Percentiles rank a stretch among this genome's conserved stretches.
Conservation (phyloP, 1,284 basidiomycete species). For the Irpex sp. region DNA sequence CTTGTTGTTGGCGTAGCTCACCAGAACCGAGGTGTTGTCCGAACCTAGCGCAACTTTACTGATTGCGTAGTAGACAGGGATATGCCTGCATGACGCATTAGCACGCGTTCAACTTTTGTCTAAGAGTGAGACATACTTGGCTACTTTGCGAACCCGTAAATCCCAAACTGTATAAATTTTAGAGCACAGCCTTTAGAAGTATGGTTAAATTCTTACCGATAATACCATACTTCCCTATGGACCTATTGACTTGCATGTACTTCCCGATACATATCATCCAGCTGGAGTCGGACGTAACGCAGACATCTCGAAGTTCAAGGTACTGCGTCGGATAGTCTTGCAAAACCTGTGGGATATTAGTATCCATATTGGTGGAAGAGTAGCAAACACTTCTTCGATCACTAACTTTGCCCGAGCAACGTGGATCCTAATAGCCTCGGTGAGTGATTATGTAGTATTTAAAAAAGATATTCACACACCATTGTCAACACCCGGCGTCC, state of each 20-base stretch:
- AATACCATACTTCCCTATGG: constrained; percentile 5
- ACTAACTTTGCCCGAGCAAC: no score
- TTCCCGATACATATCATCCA: constrained; percentile 13
- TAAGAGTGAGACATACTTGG: constrained; percentile 7
- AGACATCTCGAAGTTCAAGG: not conserved
- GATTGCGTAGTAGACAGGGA: constrained; percentile 81
- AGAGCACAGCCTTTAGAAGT: not conserved
- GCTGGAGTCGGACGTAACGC: not conserved
- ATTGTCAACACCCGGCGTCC: constrained; percentile 1
- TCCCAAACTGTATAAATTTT: constrained; percentile 9
- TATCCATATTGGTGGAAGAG: not conserved
- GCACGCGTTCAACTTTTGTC: constrained; percentile 1
- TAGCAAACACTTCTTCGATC: constrained; percentile 3
- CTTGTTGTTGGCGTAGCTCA: constrained; percentile 82
- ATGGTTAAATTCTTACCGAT: constrained; percentile 28
- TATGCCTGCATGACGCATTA: constrained; percentile 54
- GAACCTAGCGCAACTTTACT: constrained; percentile 75
- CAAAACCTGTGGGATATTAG: not conserved
- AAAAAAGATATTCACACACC: not conserved
- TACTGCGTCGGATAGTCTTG: not conserved
- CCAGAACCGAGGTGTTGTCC: constrained; percentile 66
- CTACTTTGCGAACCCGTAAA: not conserved
- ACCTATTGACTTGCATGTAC: not conserved
- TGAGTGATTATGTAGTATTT: not conserved
- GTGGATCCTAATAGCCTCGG: no score